phyloP scores from a whole-genome alignment of 192 early-diverging fungal genomes.

The Phlyctochytrium planicorne region DNA sequence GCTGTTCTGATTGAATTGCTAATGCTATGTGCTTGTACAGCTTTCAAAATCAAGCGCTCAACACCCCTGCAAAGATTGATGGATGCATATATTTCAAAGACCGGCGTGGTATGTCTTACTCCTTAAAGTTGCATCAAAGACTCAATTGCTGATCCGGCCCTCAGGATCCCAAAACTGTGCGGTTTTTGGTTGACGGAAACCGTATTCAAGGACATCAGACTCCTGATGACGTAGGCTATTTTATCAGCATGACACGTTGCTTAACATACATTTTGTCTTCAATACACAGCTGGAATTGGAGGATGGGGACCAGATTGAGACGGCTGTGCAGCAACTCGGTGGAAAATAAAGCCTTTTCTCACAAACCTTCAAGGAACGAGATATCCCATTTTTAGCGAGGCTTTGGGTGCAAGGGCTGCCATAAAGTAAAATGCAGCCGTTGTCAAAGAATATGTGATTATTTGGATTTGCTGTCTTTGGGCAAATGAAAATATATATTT shows the following conservation, averaged over 20 bases:
- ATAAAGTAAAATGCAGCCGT: background rate
- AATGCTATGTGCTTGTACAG: slow-evolving; percentile 35
- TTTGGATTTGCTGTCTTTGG: background rate
- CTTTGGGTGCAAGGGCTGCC: background rate
- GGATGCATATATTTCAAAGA: slow-evolving; percentile 89
- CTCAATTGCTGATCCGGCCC: too few relatives aligned
- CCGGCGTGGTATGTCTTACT: slow-evolving; percentile 65
- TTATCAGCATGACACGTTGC: too few relatives aligned
- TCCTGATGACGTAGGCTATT: slow-evolving; percentile 72
- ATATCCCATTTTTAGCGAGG: slow-evolving; percentile 3
- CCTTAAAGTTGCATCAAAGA: too few relatives aligned
- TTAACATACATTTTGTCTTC: slow-evolving; percentile 1
- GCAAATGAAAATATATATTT: too few relatives aligned
- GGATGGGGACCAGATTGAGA: slow-evolving; percentile 92
- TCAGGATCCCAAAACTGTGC: slow-evolving; percentile 70
- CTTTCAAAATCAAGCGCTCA: slow-evolving; percentile 96
- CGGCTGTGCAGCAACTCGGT: slow-evolving; percentile 92
- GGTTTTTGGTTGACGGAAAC: slow-evolving; percentile 89
- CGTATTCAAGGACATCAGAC: slow-evolving; percentile 78
- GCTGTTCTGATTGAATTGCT: slow-evolving; percentile 3
- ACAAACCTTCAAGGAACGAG: too few relatives aligned
- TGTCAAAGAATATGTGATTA: background rate
- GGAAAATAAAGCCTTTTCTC: too few relatives aligned
- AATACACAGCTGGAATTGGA: slow-evolving; percentile 83
- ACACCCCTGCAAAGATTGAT: slow-evolving; percentile 91